phyloP scores from a whole-genome alignment of 306 rosid genomes.

The Quercus parvula region DNA sequence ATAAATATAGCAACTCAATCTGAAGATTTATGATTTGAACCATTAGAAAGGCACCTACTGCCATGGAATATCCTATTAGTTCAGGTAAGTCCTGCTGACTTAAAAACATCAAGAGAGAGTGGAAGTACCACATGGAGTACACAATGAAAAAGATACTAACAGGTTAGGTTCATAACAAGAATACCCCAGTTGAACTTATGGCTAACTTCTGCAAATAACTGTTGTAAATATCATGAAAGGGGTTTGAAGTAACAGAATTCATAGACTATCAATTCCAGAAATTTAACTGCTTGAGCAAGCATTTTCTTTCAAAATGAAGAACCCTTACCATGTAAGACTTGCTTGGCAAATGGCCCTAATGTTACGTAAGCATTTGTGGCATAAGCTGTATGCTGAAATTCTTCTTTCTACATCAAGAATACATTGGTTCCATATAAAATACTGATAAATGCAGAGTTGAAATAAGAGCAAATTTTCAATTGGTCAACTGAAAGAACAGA shows the following conservation, averaged over 20 bases:
- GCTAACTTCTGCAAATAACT: not conserved
- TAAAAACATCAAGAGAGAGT: not conserved
- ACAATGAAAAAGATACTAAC: not conserved
- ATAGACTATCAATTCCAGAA: not conserved
- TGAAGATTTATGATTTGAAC: not conserved
- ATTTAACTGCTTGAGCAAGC: not conserved
- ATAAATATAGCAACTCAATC: not conserved
- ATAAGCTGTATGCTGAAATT: slow-evolving; percentile 93
- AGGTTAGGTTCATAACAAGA: not conserved
- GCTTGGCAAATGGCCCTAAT: slow-evolving; percentile 64
- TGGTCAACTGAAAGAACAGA: not conserved
- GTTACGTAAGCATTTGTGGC: slow-evolving; percentile 81
- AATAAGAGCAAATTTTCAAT: not conserved
- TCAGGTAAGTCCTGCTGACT: not conserved
- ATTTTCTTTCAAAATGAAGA: slow-evolving; percentile 9
- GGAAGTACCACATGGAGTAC: not conserved
- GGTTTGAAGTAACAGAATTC: not conserved
- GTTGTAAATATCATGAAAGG: not conserved
- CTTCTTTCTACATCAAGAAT: slow-evolving; percentile 77
- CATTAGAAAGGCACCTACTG: not conserved
- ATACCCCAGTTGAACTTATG: not conserved
- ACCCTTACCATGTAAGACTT: slow-evolving; percentile 66
- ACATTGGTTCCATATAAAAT: slow-evolving; percentile 19
- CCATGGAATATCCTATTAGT: not conserved
- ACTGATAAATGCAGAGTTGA: slow-evolving; percentile 7